phyloP scores from a whole-genome alignment of 306 rosid genomes.

The Cucumis melo region DNA sequence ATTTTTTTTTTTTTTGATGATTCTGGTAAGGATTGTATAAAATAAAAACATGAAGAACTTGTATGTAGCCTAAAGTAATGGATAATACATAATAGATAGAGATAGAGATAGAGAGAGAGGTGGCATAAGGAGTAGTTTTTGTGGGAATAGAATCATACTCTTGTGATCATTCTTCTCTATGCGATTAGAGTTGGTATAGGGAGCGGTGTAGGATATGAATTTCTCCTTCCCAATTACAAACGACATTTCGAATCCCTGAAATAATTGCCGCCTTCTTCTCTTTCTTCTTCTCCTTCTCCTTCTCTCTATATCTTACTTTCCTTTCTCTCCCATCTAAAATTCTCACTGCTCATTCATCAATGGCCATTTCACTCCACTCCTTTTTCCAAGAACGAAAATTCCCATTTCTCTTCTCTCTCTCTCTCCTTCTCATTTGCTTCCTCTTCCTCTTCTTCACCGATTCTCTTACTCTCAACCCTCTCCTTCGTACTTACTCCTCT shows the following conservation, averaged over 20 bases:
- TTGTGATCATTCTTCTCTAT: too few relatives aligned
- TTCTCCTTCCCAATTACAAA: background rate
- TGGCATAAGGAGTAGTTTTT: too few relatives aligned
- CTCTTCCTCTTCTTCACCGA: constrained; percentile 37
- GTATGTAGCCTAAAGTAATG: too few relatives aligned
- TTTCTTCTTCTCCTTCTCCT: background rate
- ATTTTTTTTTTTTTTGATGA: too few relatives aligned
- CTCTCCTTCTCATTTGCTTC: constrained; percentile 32
- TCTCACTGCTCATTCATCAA: background rate
- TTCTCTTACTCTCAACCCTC: constrained; percentile 20
- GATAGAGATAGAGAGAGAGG: too few relatives aligned
- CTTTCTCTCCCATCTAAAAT: background rate
- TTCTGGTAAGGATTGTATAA: too few relatives aligned
- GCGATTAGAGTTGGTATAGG: too few relatives aligned
- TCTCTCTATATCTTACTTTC: background rate
- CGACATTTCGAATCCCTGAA: constrained; percentile 2
- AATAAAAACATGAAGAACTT: too few relatives aligned
- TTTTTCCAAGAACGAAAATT: constrained; percentile 37
- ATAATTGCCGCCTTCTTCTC: constrained; percentile 1
- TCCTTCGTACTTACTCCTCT: constrained; percentile 21
- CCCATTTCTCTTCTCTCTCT: constrained; percentile 48
- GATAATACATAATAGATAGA: too few relatives aligned
- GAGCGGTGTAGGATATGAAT: background rate
- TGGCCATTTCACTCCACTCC: constrained; percentile 30
- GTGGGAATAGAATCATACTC: too few relatives aligned